Percentiles rank a stretch among this genome's conserved stretches.
Evolutionary conservation across 108 stramenopile species (phyloP).

Genomic region (Stephanodiscus triporus): DNA sequence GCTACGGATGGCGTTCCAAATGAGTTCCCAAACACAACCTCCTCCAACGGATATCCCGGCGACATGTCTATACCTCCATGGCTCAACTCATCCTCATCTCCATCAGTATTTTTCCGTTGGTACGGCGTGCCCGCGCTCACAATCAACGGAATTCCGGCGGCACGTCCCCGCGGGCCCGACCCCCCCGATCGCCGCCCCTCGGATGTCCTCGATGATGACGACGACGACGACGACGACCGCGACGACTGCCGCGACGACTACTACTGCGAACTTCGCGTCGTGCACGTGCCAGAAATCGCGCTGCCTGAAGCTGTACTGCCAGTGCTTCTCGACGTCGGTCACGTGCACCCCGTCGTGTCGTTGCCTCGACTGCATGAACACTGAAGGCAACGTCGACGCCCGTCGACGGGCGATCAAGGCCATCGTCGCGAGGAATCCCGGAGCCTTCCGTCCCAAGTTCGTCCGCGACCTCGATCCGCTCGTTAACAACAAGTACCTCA

Average conservation of each 20-base stretch:
- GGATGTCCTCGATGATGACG: too few species aligned
- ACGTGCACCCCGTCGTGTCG: constrained; percentile 71
- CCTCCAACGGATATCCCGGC: constrained; percentile 56
- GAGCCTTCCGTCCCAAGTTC: constrained; percentile 92
- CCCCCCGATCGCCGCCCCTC: too few species aligned
- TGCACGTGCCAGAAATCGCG: constrained; percentile 97
- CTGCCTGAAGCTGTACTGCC: constrained; percentile 98
- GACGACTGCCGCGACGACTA: background rate
- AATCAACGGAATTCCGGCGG: constrained; percentile 77
- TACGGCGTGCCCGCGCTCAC: constrained; percentile 67
- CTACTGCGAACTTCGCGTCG: constrained; percentile 29
- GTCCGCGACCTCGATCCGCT: constrained; percentile 21
- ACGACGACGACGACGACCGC: too few species aligned
- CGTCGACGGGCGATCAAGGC: constrained; percentile 79
- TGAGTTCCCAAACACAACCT: constrained; percentile 59
- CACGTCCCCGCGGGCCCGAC: too few species aligned
- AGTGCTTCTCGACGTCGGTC: constrained; percentile 89
- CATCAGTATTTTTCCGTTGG: constrained; percentile 13
- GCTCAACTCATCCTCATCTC: constrained; percentile 31
- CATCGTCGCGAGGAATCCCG: constrained; percentile 85
- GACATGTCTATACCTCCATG: constrained; percentile 54
- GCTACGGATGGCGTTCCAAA: constrained; percentile 45
- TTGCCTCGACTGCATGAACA: constrained; percentile 79
- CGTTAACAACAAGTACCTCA: constrained; percentile 17
- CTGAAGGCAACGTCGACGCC: constrained; percentile 51